Evolutionary conservation across 306 rosid species (phyloP).

Genomic region (Castanea sativa): DNA sequence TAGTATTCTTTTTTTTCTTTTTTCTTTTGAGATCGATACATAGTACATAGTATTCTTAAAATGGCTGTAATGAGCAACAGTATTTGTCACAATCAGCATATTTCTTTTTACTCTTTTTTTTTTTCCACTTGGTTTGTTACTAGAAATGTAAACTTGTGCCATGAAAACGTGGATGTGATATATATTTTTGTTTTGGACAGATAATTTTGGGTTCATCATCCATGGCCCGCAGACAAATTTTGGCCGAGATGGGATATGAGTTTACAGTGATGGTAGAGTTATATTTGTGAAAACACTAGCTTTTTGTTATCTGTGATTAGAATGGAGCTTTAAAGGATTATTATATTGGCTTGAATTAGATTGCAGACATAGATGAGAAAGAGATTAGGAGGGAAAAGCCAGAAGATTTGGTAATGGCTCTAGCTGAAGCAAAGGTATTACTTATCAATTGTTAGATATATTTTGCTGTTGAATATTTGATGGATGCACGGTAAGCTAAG

Average conservation of each 20-base stretch:
- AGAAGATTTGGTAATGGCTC: conserved; percentile 70
- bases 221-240: conserved; percentile 72
- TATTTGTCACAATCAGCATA: neutral
- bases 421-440: conserved; percentile 87
- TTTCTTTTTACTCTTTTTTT: neutral
- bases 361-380: conserved; percentile 90
- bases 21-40: neutral
- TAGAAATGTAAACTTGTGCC: no score
- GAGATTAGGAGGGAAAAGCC: conserved; percentile 70
- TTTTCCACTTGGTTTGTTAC: neutral
- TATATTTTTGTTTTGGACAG: conserved; percentile 28
- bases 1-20: no score
- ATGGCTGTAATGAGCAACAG: neutral
- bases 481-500: neutral
- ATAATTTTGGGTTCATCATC: conserved; percentile 89
- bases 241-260: conserved; percentile 80
- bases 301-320: conserved; percentile 7
- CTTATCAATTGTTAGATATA: neutral
- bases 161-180: no score
- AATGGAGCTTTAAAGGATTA: conserved; percentile 7
- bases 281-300: neutral
- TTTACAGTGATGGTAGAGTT: conserved; percentile 63
- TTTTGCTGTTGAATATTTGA: neutral
- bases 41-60: neutral
- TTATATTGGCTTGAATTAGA: conserved; percentile 41